A percentile compares a stretch with the other conserved stretches of the same genome.
phyloP scores from a whole-genome alignment of 441 rosid species.

The Pelargonium myrrhifolium region DNA sequence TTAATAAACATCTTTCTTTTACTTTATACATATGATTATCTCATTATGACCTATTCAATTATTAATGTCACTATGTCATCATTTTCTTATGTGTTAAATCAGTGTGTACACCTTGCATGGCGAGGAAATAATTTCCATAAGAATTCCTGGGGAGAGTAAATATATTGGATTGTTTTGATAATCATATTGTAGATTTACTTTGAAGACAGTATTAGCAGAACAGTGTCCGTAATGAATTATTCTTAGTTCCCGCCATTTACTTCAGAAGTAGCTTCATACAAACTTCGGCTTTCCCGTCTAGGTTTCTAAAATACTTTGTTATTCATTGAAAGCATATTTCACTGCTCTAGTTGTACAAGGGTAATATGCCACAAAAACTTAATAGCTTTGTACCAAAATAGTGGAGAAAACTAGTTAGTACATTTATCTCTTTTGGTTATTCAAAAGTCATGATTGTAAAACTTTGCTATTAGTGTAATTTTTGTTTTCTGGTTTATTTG shows the following conservation, averaged over 20 bases:
- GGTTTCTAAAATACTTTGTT: neutral
- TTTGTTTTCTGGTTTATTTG: constrained; percentile 14
- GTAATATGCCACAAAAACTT: neutral
- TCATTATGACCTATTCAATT: too few species aligned
- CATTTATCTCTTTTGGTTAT: neutral
- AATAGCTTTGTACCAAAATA: too few species aligned
- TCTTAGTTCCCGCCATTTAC: neutral
- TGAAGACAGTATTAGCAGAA: neutral
- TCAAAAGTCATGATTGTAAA: neutral
- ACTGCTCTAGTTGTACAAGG: neutral
- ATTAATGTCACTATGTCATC: too few species aligned
- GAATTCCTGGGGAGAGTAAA: neutral
- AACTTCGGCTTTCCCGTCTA: neutral
- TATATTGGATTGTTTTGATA: neutral
- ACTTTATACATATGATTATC: too few species aligned
- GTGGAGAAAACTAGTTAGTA: too few species aligned
- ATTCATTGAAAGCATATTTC: neutral
- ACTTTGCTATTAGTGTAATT: neutral
- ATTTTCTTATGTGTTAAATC: too few species aligned
- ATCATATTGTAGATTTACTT: neutral
- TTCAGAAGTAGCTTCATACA: neutral
- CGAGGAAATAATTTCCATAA: neutral
- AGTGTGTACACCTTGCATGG: too few species aligned
- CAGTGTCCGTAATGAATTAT: neutral
- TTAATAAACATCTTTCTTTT: too few species aligned